Evolutionary conservation across 2,329 filamentous ascomycete species (phyloP).

Genomic region (Capronia coronata): DNA sequence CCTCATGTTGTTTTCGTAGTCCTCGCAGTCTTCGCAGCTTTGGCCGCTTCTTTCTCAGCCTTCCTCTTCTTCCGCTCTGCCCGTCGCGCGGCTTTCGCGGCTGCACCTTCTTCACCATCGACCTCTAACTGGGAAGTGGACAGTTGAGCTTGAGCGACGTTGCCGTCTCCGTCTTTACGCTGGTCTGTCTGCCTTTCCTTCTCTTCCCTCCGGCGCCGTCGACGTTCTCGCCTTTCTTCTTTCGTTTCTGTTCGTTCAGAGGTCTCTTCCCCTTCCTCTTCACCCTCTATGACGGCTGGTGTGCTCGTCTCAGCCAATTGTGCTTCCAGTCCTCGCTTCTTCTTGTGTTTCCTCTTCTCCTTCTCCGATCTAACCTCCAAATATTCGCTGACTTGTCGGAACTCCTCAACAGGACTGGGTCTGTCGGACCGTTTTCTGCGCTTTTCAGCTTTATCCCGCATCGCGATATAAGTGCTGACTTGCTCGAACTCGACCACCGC

Average conservation of each 20-base stretch:
- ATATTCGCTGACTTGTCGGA: constrained; percentile 22
- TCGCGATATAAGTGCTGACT: constrained; percentile 16
- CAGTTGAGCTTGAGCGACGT: neutral
- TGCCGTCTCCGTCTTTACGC: neutral
- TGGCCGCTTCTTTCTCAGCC: constrained; percentile 13
- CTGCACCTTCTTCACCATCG: constrained; percentile 4
- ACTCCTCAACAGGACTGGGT: constrained; percentile 22
- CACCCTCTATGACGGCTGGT: neutral
- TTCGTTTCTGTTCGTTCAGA: constrained; percentile 17
- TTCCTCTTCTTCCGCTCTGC: constrained; percentile 23
- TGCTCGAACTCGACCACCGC: constrained; percentile 17
- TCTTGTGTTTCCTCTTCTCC: constrained; percentile 15
- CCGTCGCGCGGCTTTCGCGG: constrained; percentile 16
- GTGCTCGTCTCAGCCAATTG: neutral
- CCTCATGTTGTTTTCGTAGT: too few relatives aligned
- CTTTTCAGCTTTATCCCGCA: constrained; percentile 22
- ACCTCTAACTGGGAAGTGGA: neutral
- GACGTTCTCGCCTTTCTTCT: constrained; percentile 24
- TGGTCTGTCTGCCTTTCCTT: constrained; percentile 6
- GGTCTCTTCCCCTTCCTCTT: neutral
- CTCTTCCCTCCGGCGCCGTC: constrained; percentile 22
- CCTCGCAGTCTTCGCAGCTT: neutral
- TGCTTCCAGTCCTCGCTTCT: neutral
- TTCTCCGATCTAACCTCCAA: constrained; percentile 16
- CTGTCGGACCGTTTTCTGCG: constrained; percentile 8